Percentiles rank a stretch among this genome's conserved stretches.
These are phyloP conservation scores for Filosporella fistucella DNA, from an alignment of 495 filamentous ascomycete genomes.

Conservation along the genomic window DNA sequence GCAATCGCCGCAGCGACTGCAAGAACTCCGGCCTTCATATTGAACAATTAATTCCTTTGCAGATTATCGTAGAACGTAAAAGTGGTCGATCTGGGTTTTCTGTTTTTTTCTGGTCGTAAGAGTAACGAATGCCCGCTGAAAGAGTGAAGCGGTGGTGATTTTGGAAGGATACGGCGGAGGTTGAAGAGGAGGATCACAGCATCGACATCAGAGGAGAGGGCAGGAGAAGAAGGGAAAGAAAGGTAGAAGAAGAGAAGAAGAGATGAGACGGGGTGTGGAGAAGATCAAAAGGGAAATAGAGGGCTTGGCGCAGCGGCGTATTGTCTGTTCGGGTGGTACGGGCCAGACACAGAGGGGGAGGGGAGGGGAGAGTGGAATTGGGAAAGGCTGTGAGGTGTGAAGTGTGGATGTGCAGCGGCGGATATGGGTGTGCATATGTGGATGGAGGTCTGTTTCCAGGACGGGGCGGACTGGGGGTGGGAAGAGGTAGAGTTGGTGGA, in stretches of 20 bases:
- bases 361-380: too few relatives aligned
- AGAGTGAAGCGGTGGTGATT: conserved; percentile 86
- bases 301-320: conserved; percentile 1
- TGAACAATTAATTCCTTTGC: conserved; percentile 8
- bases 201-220: conserved; percentile 35
- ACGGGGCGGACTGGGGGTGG: too few relatives aligned
- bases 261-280: too few relatives aligned
- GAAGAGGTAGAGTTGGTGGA: too few relatives aligned
- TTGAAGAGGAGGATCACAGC: conserved; percentile 42
- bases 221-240: conserved; percentile 29
- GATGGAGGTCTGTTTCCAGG: too few relatives aligned
- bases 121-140: conserved; percentile 89
- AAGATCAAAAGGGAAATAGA: conserved; percentile 5
- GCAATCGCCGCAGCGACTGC: conserved; percentile 52
- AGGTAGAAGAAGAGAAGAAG: conserved; percentile 19
- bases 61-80: conserved; percentile 5
- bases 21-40: conserved; percentile 25
- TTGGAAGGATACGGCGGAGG: conserved; percentile 43
- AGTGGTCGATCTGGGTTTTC: neutral
- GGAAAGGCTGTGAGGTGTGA: too few relatives aligned
- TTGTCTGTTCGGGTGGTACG: conserved; percentile 3
- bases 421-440: too few relatives aligned
- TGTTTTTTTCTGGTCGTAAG: conserved; percentile 1
- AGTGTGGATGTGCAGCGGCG: too few relatives aligned
- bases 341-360: too few relatives aligned